These are phyloP conservation scores for Xylaria polymorpha DNA, from an alignment of 2,329 filamentous ascomycete genomes.

Conservation along the genomic window DNA sequence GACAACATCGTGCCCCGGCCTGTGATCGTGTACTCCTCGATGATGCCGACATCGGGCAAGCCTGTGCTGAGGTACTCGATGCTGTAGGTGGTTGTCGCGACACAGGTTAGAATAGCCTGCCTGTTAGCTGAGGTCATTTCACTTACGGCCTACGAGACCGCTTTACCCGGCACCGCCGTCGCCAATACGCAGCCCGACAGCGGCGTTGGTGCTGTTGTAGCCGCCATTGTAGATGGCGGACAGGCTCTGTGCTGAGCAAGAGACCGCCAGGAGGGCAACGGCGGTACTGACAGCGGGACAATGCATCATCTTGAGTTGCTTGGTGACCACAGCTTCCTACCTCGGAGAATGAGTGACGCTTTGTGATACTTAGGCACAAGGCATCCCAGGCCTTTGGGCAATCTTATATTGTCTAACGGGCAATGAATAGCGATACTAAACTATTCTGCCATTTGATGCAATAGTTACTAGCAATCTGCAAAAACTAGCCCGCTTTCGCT, in stretches of 20 bases:
- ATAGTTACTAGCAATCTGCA: neutral
- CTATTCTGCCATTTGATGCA: neutral
- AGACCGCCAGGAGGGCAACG: neutral
- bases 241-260: slow-evolving; percentile 18
- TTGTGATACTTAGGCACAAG: neutral
- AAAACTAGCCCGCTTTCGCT: slow-evolving; percentile 1
- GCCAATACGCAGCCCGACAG: slow-evolving; percentile 14
- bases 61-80: slow-evolving; percentile 17
- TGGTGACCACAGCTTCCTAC: neutral
- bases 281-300: neutral
- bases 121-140: neutral
- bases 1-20: slow-evolving; percentile 16
- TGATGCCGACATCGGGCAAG: slow-evolving; percentile 24
- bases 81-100: slow-evolving; percentile 8
- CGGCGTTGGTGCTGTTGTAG: slow-evolving; percentile 10
- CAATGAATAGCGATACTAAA: neutral
- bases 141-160: slow-evolving; percentile 18
- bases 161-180: slow-evolving; percentile 24
- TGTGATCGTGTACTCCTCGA: slow-evolving; percentile 26
- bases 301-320: neutral
- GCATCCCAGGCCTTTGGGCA: neutral
- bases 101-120: neutral
- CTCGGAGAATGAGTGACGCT: neutral
- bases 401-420: neutral
- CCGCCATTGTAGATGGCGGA: slow-evolving; percentile 17